Conservation (phyloP, 2,329 filamentous ascomycete genomes). For the Claviceps capensis region DNA sequence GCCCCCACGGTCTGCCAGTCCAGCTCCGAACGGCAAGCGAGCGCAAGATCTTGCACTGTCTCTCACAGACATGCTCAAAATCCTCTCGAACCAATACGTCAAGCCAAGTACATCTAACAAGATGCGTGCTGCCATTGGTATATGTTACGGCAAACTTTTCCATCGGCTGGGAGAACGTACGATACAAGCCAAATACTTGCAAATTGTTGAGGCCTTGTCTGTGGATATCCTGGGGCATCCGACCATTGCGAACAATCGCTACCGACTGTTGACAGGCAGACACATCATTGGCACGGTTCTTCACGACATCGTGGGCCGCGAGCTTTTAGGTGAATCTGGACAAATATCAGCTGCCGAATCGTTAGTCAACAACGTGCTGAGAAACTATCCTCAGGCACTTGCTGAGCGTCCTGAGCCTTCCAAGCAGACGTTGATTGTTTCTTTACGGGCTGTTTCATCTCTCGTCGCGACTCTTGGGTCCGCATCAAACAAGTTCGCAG, state of each 20-base stretch:
- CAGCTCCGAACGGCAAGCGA: conserved; percentile 55
- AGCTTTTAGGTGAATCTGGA: conserved; percentile 78
- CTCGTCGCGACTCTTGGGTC: conserved; percentile 72
- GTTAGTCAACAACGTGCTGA: conserved; percentile 76
- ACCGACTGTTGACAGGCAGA: conserved; percentile 71
- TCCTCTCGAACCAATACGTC: conserved; percentile 69
- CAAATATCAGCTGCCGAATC: conserved; percentile 71
- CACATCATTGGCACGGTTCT: conserved; percentile 75
- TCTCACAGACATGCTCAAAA: conserved; percentile 63
- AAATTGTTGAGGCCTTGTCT: conserved; percentile 69
- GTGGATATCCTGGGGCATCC: conserved; percentile 65
- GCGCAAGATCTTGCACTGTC: conserved; percentile 59
- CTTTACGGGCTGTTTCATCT: conserved; percentile 66
- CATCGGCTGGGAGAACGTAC: conserved; percentile 65
- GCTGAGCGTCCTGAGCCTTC: conserved; percentile 79
- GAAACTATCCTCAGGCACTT: conserved; percentile 83
- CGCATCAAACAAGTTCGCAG: conserved; percentile 65
- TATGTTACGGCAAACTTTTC: conserved; percentile 76
- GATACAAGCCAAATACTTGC: conserved; percentile 71
- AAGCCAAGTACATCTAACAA: conserved; percentile 66
- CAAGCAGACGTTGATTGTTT: conserved; percentile 70
- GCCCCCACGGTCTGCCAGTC: conserved; percentile 54
- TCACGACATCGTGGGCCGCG: conserved; percentile 67
- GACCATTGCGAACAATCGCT: conserved; percentile 70
- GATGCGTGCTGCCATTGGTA: conserved; percentile 66